A percentile compares a stretch with the other conserved stretches of the same genome.
Conservation (phyloP, 2,329 filamentous ascomycete species). For the Emergomyces africanus region DNA sequence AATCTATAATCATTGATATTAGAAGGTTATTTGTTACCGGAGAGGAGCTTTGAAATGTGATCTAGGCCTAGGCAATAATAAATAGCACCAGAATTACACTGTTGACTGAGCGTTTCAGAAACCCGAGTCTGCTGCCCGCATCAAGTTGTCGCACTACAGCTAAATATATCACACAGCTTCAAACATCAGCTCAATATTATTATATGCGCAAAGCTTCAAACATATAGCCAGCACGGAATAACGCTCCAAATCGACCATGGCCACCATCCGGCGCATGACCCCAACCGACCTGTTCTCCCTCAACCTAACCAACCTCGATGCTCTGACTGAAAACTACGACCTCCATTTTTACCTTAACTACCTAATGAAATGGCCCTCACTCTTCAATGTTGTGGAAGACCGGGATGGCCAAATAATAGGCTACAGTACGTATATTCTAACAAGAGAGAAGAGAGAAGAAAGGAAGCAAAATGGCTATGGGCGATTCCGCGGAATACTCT, state of each 20-base stretch:
- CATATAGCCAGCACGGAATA: not conserved
- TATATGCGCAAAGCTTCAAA: not conserved
- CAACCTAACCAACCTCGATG: constrained; percentile 91
- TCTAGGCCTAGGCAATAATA: not conserved
- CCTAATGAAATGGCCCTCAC: constrained; percentile 84
- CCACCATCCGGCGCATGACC: constrained; percentile 72
- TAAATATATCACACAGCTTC: not conserved
- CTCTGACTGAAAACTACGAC: constrained; percentile 95
- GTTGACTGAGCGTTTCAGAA: not conserved
- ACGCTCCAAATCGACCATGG: constrained; percentile 41
- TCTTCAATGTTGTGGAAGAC: constrained; percentile 87
- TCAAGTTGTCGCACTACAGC: not conserved
- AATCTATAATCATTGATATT: not conserved
- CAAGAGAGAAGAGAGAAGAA: not conserved
- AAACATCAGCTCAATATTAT: not conserved
- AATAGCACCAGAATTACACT: not conserved
- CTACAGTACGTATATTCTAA: constrained; percentile 56
- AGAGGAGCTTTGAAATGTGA: not conserved
- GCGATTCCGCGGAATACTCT: not conserved
- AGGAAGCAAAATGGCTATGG: not conserved
- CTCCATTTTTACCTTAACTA: constrained; percentile 93
- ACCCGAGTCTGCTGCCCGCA: not conserved
- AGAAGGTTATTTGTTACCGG: not conserved
- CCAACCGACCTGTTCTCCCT: constrained; percentile 77
- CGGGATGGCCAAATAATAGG: constrained; percentile 78